Percentiles rank a stretch among this genome's conserved stretches.
Conservation (phyloP, 2,329 filamentous ascomycete genomes). For the Paradendryphiella salina region DNA sequence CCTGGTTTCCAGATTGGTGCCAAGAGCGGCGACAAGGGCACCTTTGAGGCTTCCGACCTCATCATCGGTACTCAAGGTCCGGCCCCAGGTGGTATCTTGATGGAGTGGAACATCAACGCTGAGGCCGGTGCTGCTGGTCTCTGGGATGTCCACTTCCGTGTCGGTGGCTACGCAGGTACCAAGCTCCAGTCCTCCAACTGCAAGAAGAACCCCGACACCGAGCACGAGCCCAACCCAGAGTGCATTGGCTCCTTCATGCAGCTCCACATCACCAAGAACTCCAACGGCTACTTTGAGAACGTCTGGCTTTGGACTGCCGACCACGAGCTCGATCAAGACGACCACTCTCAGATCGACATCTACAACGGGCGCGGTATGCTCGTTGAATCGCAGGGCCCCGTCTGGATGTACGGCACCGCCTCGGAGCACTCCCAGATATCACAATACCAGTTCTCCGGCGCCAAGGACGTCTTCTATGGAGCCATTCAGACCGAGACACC, state of each 20-base stretch:
- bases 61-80: constrained; percentile 83
- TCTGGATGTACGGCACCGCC: constrained; percentile 72
- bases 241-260: constrained; percentile 75
- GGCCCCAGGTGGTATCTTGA: constrained; percentile 82
- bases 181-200: constrained; percentile 79
- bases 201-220: constrained; percentile 70
- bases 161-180: constrained; percentile 85
- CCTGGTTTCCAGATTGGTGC: constrained; percentile 86
- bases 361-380: constrained; percentile 85
- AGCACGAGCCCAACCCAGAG: constrained; percentile 63
- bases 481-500: constrained; percentile 71
- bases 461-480: constrained; percentile 65
- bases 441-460: constrained; percentile 67
- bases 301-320: constrained; percentile 89
- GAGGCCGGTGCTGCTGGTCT: constrained; percentile 73
- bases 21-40: constrained; percentile 69
- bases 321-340: constrained; percentile 77
- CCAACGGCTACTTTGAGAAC: constrained; percentile 81
- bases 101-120: constrained; percentile 83
- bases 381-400: constrained; percentile 74
- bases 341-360: constrained; percentile 76
- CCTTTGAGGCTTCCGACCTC: constrained; percentile 84
- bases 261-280: constrained; percentile 58
- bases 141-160: constrained; percentile 95
- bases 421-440: constrained; percentile 71